Evolutionary conservation across 768 basidiomycete species (phyloP), one percentile per base, ranked within the genome.

Genomic region (Asterophora parasitica): DNA sequence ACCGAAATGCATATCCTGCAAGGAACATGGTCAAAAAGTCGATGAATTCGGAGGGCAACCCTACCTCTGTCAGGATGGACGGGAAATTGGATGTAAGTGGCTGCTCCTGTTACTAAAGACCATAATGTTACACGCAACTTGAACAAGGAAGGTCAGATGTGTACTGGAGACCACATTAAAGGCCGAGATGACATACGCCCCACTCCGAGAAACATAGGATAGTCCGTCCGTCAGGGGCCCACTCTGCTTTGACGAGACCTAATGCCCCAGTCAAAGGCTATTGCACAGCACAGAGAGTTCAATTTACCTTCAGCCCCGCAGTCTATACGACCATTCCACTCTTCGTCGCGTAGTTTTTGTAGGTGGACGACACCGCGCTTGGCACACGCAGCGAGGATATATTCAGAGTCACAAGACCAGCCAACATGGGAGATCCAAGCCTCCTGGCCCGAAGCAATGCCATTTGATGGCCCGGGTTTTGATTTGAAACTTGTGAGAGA

Each of bases 131-230:
- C 79, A 44, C 92, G 77, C 36, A 95, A 76, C 93, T 96, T 26
- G 35, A 23, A 56, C 43, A 15, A 11, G 7, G 12, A 49, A 12
- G 51, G 37, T 52, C 32, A 34, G n/a, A 39, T 33, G 20, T 47
- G 40, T 33, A 23, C 38, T 20, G 37, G 34, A 33, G 20, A 39
- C 15, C 48, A 19, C 13, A 35, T 30, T 27, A 33, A 27, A 34
- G 7, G n/a, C 27, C 20, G 46, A 51, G 32, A 35, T 15, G 16
- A 79, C 92, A 72, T 69, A 94, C 93, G 57, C 88, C 90, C 86
- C 90, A 90, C 57, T 93, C 88, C 3, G 91, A 93, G 66, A 93
- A 97, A 59, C 89, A 94, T 26, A 96, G 67, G 4, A 96, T 72
- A 12, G 80, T 82, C 31, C 88, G 76, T 12, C 91, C 91, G 60